phyloP scores from a whole-genome alignment of 2,329 filamentous ascomycete genomes.

The Magnaporthales sp. region DNA sequence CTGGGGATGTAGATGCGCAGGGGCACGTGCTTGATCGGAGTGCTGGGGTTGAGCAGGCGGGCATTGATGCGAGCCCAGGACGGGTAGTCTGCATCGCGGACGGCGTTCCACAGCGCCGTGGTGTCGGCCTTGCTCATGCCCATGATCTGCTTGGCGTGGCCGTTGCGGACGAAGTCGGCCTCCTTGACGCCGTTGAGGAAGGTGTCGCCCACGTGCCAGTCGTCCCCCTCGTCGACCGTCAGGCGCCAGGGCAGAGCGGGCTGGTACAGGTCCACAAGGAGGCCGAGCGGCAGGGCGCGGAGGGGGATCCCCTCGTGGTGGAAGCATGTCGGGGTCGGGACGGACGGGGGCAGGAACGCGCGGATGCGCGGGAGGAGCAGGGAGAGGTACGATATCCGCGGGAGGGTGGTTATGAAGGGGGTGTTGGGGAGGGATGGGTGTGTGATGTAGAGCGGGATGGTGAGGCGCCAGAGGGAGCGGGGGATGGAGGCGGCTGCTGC shows the following conservation, averaged over 20 bases:
- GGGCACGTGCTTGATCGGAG: constrained; percentile 73
- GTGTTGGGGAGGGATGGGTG: constrained; percentile 35
- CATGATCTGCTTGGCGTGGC: constrained; percentile 86
- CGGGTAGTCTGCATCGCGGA: constrained; percentile 63
- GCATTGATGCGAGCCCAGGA: constrained; percentile 67
- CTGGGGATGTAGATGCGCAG: constrained; percentile 74
- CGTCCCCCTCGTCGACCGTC: constrained; percentile 42
- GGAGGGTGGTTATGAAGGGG: constrained; percentile 44
- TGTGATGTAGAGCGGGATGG: constrained; percentile 45
- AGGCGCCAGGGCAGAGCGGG: constrained; percentile 46
- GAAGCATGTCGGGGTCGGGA: constrained; percentile 30
- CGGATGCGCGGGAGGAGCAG: constrained; percentile 46
- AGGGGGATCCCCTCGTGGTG: constrained; percentile 46
- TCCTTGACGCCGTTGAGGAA: constrained; percentile 59
- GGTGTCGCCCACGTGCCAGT: constrained; percentile 53
- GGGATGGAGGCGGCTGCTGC: constrained; percentile 20
- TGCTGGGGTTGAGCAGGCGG: constrained; percentile 67
- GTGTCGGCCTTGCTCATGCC: constrained; percentile 77
- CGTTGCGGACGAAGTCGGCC: constrained; percentile 81
- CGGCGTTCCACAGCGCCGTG: constrained; percentile 71
- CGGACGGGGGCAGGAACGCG: constrained; percentile 42
- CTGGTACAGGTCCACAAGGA: constrained; percentile 49
- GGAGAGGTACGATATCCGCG: constrained; percentile 51
- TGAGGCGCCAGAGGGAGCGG: constrained; percentile 44
- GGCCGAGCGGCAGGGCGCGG: constrained; percentile 42